Base-by-base conservation (phyloP, 163 green algal genomes). In the Scenedesmus sp. region DNA sequence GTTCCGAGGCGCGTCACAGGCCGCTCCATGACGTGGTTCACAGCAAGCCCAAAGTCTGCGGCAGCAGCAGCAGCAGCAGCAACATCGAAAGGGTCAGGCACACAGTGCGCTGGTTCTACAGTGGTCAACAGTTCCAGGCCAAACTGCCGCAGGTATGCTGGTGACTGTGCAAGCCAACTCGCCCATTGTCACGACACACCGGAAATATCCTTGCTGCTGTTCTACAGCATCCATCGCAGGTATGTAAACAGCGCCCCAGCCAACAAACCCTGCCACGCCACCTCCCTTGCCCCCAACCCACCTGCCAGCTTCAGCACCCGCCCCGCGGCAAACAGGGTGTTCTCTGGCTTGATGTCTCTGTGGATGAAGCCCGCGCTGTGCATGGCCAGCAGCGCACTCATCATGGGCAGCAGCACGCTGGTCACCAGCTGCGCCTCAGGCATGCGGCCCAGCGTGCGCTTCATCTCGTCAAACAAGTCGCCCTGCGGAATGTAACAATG, bases 271-370 rank as follows among this genome's bases (percentile, higher is more conserved):
- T 34, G 8, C 9, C 82, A 73, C 6, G 12, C 54, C 26, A 13
- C 56, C 4, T 2, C 57, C 23, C 20, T 16, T 10, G 26, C 82
- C 3, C 54, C 3, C 15, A 55, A 4, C 82, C 1, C 54, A 94
- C 82, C 87, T 84, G 89, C 81, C 8, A 94, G 59, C 92, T 92
- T 93, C 13, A 94, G 79, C 84, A 91, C 74, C 15, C 82, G n/a
- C 18, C 87, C 77, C 6, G 91, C 67, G 2, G 73, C 86, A 70
- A 95, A 95, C 79, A 97, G 91, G 7, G 94, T 97, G 93, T 97
- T 97, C 92, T 97, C 96, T 1, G 95, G 96, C 93, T 97, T 97
- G 92, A 97, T 96, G 91, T 97, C 96, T 3, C 94, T 82, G 87
- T 97, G 96, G 13, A 97, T 94, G 67, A 97, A 94, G 23, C 94